Base-by-base conservation (phyloP, 345 rosid species). In the Corchorus olitorius region DNA sequence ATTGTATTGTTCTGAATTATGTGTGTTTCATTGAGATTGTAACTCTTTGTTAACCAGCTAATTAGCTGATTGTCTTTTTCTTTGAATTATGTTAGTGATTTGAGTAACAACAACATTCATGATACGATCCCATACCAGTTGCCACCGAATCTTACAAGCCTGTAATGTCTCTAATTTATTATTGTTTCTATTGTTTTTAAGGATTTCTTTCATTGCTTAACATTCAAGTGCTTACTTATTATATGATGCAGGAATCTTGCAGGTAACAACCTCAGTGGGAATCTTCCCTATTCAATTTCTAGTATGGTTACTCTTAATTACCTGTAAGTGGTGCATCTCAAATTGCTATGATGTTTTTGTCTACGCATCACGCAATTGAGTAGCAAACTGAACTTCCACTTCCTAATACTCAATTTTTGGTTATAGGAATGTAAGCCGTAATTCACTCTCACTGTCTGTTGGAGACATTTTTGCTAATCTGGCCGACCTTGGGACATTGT, bases 61-160 rank as follows among this genome's bases (percentile, higher is more conserved):
- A 73, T 16, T 75, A 76, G 33, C 43, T 79, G 16, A 63, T 48
- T 61, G 27, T 9, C 15, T 54, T 46, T 63, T 75, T 83, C 27
- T 77, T 75, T 61, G 74, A 70, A 20, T 69, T 43, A 78, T 73
- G 59, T 11, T 76, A 97, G 99, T 77, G 99, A 97, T 87, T 79
- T 97, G 80, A 97, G 97, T 74, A 86, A 89, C 75, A 97, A 97
- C 88, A 86, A 64, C 87, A 84, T 97, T 70, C 97, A 90, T 33
- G 98, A 94, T 33, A 75, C 89, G 77, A 84, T 97, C 72, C 98
- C 99, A 16, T 97, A 92, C 79, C 99, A 97, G 81, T 73, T 97
- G 76, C 99, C 99, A 4, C 97, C 96, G 5, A 97, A 94, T 86
- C 93, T 97, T 85, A 92, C 99, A 13, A 90, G 89, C 93, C 77